Conservation (phyloP, 2,329 filamentous ascomycete genomes). For the Phaeosphaeria sp. region DNA sequence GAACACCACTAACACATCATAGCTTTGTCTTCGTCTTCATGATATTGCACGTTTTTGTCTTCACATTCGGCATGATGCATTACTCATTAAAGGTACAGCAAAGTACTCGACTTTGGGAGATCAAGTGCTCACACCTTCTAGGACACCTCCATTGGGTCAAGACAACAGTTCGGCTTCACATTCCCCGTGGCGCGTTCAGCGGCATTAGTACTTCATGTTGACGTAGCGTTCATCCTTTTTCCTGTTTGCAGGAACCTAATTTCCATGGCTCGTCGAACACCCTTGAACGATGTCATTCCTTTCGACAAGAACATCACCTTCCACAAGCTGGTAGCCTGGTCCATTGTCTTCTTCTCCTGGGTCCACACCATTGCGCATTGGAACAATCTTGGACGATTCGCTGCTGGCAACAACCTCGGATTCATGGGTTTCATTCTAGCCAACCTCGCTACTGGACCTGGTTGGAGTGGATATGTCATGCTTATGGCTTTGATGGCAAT, state of each 20-base stretch:
- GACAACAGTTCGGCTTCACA: conserved; percentile 75
- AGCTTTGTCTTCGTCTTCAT: conserved; percentile 81
- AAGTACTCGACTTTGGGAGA: neutral
- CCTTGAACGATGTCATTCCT: conserved; percentile 84
- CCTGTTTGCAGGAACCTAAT: conserved; percentile 86
- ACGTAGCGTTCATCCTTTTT: conserved; percentile 79
- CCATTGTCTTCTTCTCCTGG: conserved; percentile 88
- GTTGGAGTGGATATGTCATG: conserved; percentile 89
- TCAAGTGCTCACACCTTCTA: conserved; percentile 21
- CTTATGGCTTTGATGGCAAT: conserved; percentile 79
- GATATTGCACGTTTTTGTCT: conserved; percentile 76
- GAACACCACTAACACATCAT: conserved; percentile 31
- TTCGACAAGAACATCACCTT: conserved; percentile 92
- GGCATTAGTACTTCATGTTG: conserved; percentile 79
- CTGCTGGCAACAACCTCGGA: conserved; percentile 76
- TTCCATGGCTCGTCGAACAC: conserved; percentile 79
- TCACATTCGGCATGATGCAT: conserved; percentile 80
- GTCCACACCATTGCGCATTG: conserved; percentile 86
- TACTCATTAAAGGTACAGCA: conserved; percentile 70
- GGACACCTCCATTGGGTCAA: conserved; percentile 70
- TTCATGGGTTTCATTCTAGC: conserved; percentile 79
- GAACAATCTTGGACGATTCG: conserved; percentile 83
- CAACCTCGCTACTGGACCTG: conserved; percentile 80
- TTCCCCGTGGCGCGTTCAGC: conserved; percentile 79
- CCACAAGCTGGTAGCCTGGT: conserved; percentile 85